A percentile compares a stretch with the other conserved stretches of the same genome.
Conservation (phyloP, 768 basidiomycete species). For the Collybia sordida region DNA sequence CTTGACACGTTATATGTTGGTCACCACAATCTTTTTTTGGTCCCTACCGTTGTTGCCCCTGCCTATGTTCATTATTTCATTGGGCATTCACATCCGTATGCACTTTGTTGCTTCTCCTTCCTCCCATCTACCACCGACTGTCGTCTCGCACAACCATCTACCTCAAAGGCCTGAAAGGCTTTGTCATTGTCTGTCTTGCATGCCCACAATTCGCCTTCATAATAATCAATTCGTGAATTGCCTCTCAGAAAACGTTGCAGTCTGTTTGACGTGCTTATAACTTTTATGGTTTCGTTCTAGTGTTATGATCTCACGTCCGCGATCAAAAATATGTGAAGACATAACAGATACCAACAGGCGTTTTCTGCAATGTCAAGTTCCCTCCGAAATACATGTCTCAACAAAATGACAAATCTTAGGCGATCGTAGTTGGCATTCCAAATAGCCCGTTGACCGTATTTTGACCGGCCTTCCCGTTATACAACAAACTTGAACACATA, state of each 20-base stretch:
- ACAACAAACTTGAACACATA: neutral
- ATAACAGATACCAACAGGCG: no score
- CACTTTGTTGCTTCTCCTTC: slow-evolving; percentile 45
- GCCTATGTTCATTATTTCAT: slow-evolving; percentile 12
- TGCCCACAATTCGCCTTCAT: slow-evolving; percentile 17
- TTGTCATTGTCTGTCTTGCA: slow-evolving; percentile 12
- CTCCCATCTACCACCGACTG: slow-evolving; percentile 19
- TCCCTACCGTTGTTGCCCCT: slow-evolving; percentile 13
- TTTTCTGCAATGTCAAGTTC: no score
- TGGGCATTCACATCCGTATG: slow-evolving; percentile 27
- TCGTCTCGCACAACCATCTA: slow-evolving; percentile 13
- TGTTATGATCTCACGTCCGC: no score
- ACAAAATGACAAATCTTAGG: no score
- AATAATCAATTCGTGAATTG: slow-evolving; percentile 18
- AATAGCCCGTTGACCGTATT: slow-evolving; percentile 1
- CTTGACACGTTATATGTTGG: slow-evolving; percentile 28
- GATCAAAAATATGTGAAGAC: no score
- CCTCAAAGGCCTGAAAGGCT: slow-evolving; percentile 19
- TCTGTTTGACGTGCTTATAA: no score
- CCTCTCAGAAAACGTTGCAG: no score
- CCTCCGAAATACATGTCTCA: no score
- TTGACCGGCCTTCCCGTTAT: neutral
- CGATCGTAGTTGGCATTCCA: no score
- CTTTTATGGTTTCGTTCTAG: no score
- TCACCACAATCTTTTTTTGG: slow-evolving; percentile 33